phyloP scores from a whole-genome alignment of 441 rosid species.

The Pelargonium cotyledonis region DNA sequence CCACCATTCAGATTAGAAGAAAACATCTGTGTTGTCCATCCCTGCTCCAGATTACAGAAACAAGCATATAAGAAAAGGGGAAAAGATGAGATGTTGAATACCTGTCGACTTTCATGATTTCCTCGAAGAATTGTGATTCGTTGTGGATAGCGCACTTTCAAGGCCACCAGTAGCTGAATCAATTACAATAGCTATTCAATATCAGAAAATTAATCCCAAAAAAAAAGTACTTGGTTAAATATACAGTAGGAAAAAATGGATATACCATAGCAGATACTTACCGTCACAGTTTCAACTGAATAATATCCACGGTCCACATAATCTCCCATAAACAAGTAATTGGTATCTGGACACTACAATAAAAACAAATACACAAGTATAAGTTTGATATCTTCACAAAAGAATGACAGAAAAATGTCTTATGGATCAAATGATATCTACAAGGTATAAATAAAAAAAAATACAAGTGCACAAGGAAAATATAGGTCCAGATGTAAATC shows the following conservation, averaged over 20 bases:
- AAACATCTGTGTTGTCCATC: neutral
- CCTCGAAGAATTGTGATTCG: constrained; percentile 58
- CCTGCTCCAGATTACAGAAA: neutral
- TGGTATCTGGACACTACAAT: constrained; percentile 54
- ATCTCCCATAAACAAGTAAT: constrained; percentile 43
- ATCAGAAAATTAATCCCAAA: constrained; percentile 12
- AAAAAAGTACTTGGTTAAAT: neutral
- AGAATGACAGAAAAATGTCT: neutral
- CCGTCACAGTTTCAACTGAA: constrained; percentile 74
- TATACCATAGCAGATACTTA: constrained; percentile 13
- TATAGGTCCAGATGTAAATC: neutral
- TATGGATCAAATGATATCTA: neutral
- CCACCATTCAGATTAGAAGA: neutral
- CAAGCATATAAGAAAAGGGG: neutral
- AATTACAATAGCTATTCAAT: constrained; percentile 17
- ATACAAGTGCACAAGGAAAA: neutral
- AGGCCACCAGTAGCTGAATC: constrained; percentile 55
- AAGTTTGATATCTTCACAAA: neutral
- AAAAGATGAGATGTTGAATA: constrained; percentile 3
- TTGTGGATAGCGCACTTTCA: constrained; percentile 57
- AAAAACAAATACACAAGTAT: constrained; percentile 8
- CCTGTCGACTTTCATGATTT: constrained; percentile 1
- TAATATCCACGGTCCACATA: constrained; percentile 73
- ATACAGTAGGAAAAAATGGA: neutral
- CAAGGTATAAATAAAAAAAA: neutral